These are phyloP conservation scores for Leccinum pellstonianum DNA, from an alignment of 768 basidiomycete genomes.

Conservation along the genomic window DNA sequence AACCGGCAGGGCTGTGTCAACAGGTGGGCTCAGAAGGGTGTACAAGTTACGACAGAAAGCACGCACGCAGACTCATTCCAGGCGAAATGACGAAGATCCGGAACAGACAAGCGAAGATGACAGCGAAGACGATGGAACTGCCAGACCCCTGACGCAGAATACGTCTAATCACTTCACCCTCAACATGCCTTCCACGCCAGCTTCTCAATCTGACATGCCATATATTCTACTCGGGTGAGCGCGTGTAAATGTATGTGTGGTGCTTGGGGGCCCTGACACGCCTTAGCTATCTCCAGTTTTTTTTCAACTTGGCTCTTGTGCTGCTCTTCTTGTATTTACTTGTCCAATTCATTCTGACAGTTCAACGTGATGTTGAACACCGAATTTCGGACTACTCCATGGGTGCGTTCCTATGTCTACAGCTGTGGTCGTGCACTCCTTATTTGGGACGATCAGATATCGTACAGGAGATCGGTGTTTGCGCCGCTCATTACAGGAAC, in stretches of 20 bases:
- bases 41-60: constrained; percentile 59
- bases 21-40: constrained; percentile 64
- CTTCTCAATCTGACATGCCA: constrained; percentile 63
- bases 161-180: constrained; percentile 82
- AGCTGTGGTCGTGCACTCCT: constrained; percentile 18
- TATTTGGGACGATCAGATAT: constrained; percentile 55
- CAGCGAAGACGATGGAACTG: constrained; percentile 48
- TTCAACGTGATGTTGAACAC: constrained; percentile 87
- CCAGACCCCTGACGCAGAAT: constrained; percentile 45
- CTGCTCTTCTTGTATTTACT: constrained; percentile 81
- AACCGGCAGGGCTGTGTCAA: constrained; percentile 52
- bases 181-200: constrained; percentile 65
- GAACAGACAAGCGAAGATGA: constrained; percentile 43
- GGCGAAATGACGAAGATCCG: constrained; percentile 26
- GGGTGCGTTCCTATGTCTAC: constrained; percentile 46
- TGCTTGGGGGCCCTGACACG: constrained; percentile 18
- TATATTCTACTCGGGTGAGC: constrained; percentile 84
- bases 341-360: constrained; percentile 83
- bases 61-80: constrained; percentile 31
- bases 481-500: constrained; percentile 73
- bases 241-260: constrained; percentile 3
- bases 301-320: constrained; percentile 87
- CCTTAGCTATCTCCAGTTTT: constrained; percentile 85
- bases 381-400: constrained; percentile 85
- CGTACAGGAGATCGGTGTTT: constrained; percentile 88